These are phyloP conservation scores for Cenchrus purpureus DNA, from an alignment of 176 grass and related monocot genomes.

Conservation along the genomic window DNA sequence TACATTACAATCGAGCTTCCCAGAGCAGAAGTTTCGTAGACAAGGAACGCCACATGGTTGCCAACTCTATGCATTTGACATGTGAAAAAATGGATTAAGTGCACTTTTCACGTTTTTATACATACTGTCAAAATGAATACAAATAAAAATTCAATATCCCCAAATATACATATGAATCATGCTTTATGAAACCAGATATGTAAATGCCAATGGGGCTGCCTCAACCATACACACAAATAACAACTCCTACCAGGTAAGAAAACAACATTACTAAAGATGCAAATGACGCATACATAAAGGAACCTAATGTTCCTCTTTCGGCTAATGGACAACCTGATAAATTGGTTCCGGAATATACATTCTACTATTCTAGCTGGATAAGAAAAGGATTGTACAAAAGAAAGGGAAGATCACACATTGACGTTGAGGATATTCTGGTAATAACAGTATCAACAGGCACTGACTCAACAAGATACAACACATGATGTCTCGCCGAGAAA, in stretches of 20 bases:
- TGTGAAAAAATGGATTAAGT: neutral
- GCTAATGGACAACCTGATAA: constrained; percentile 21
- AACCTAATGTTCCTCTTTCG: neutral
- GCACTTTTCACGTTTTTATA: neutral
- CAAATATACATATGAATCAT: neutral
- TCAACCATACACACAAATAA: too few relatives aligned
- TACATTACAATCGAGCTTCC: too few relatives aligned
- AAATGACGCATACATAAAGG: neutral
- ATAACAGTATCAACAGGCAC: constrained; percentile 31
- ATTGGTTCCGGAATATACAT: constrained; percentile 6
- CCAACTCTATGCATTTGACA: neutral
- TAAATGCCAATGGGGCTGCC: too few relatives aligned
- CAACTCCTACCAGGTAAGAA: neutral
- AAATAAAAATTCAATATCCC: neutral
- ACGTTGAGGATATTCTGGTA: constrained; percentile 17
- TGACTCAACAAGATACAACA: constrained; percentile 17
- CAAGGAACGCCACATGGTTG: neutral
- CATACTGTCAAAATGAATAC: neutral
- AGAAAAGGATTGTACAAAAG: constrained; percentile 24
- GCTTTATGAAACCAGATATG: neutral
- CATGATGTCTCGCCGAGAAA: constrained; percentile 8
- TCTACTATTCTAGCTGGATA: constrained; percentile 1
- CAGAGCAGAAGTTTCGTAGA: neutral
- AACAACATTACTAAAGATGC: neutral
- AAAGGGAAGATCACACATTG: constrained; percentile 22